phyloP scores from a whole-genome alignment of 2,329 filamentous ascomycete genomes.

The Purpureocillium lavendulum region DNA sequence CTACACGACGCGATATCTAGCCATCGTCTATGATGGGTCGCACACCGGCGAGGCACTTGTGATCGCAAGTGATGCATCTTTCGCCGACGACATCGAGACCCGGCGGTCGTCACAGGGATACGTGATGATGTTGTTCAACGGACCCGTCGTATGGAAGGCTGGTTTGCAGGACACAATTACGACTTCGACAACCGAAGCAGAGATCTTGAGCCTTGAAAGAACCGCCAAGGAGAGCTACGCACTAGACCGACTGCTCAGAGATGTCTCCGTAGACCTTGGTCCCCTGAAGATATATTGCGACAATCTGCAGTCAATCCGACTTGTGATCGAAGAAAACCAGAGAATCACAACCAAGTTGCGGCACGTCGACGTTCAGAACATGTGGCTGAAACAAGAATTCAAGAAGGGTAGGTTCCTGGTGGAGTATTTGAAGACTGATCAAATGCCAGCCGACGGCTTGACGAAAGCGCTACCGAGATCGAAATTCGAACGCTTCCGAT shows the following conservation, averaged over 20 bases:
- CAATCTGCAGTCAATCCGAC: conserved; percentile 1
- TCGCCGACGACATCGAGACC: not conserved
- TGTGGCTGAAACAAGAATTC: conserved; percentile 4
- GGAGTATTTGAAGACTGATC: not conserved
- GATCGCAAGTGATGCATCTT: not conserved
- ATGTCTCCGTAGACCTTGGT: not conserved
- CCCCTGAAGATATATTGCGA: conserved; percentile 1
- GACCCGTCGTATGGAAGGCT: conserved; percentile 1
- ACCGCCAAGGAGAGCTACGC: not conserved
- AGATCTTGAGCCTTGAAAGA: not conserved
- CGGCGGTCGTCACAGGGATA: too few relatives aligned
- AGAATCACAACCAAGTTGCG: conserved; percentile 1
- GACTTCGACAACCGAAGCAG: too few relatives aligned
- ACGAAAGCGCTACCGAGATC: not conserved
- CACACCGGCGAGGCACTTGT: not conserved
- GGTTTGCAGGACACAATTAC: not conserved
- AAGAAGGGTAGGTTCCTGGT: too few relatives aligned
- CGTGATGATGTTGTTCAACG: not conserved
- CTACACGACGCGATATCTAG: not conserved
- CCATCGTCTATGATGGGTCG: not conserved
- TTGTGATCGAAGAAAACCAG: not conserved
- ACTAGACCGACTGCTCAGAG: not conserved
- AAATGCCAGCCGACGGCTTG: conserved; percentile 1
- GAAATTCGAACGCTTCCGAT: conserved; percentile 1
- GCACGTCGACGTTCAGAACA: conserved; percentile 4